Evolutionary conservation across 1,284 basidiomycete species (phyloP).

Genomic region (Ganoderma meredithae): DNA sequence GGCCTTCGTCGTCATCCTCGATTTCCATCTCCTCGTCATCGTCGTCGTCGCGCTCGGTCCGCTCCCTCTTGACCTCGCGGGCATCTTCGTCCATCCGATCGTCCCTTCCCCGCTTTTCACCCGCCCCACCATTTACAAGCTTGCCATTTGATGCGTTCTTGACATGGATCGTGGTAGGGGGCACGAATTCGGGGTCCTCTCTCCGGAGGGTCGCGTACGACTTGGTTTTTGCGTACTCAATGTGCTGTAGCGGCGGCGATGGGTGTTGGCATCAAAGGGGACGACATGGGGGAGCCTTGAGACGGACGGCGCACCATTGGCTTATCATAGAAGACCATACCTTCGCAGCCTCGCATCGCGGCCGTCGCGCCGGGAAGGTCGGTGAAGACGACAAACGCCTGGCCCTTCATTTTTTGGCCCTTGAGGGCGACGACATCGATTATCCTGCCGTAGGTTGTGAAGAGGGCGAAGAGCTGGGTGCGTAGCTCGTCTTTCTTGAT

Average conservation of each 20-base stretch:
- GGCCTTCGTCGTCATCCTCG: conserved; percentile 75
- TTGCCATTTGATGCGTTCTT: conserved; percentile 39
- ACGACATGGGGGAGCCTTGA: conserved; percentile 38
- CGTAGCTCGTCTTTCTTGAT: conserved; percentile 93
- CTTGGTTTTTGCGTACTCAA: conserved; percentile 87
- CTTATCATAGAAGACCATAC: conserved; percentile 94
- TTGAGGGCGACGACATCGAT: conserved; percentile 97
- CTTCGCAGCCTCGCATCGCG: conserved; percentile 89
- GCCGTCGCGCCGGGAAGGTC: conserved; percentile 90
- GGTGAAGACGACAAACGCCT: conserved; percentile 96
- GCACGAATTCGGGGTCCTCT: conserved; percentile 80
- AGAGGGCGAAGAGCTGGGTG: conserved; percentile 86
- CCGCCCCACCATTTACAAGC: conserved; percentile 44
- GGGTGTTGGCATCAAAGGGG: conserved; percentile 43
- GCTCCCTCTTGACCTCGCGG: conserved; percentile 72
- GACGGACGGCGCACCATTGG: conserved; percentile 71
- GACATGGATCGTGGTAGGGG: conserved; percentile 68
- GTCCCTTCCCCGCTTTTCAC: conserved; percentile 71
- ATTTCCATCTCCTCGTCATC: conserved; percentile 89
- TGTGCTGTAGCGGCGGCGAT: conserved; percentile 60
- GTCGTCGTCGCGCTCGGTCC: conserved; percentile 59
- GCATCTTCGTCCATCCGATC: conserved; percentile 64
- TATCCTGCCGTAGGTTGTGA: conserved; percentile 92
- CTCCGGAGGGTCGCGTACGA: conserved; percentile 81
- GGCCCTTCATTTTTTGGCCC: conserved; percentile 87